Percentiles rank a stretch among this genome's conserved stretches.
phyloP scores from a whole-genome alignment of 1,284 basidiomycete species.

The Cystobasidium pallidum region DNA sequence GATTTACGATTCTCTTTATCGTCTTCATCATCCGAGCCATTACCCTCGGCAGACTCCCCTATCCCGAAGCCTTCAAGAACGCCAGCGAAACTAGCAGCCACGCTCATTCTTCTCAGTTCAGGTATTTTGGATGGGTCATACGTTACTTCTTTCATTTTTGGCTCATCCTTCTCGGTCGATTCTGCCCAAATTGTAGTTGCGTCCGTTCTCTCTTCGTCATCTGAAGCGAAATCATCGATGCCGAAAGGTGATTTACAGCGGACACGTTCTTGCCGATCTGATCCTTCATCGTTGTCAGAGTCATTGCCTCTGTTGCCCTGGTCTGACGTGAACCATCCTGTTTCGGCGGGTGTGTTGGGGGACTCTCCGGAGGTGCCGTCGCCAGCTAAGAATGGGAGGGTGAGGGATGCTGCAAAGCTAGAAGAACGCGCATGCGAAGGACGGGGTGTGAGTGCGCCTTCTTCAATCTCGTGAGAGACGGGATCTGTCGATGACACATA shows the following conservation, averaged over 20 bases:
- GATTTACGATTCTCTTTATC: not conserved
- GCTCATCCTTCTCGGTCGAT: not conserved
- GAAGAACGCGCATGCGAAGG: constrained; percentile 5
- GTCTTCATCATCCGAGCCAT: constrained; percentile 21
- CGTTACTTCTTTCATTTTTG: not conserved
- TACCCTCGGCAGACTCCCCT: not conserved
- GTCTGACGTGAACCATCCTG: constrained; percentile 7
- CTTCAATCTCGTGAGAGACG: constrained; percentile 4
- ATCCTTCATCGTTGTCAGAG: constrained; percentile 9
- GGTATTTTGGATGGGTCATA: constrained; percentile 25
- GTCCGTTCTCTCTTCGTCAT: constrained; percentile 33
- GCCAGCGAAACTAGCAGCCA: constrained; percentile 34
- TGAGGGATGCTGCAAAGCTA: constrained; percentile 30
- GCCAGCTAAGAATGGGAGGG: constrained; percentile 27
- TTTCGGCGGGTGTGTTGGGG: not conserved
- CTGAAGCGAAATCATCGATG: constrained; percentile 24
- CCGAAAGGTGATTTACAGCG: constrained; percentile 16
- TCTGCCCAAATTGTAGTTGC: constrained; percentile 8
- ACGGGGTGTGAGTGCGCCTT: not conserved
- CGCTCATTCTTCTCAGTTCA: constrained; percentile 26
- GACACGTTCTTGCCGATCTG: constrained; percentile 20
- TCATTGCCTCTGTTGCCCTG: not conserved
- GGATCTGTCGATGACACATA: not conserved
- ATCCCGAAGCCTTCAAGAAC: constrained; percentile 38
- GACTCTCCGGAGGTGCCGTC: not conserved